Percentiles rank a stretch among this genome's conserved stretches.
phyloP scores from a whole-genome alignment of 495 filamentous ascomycete genomes.

The Lophium mytilinum region DNA sequence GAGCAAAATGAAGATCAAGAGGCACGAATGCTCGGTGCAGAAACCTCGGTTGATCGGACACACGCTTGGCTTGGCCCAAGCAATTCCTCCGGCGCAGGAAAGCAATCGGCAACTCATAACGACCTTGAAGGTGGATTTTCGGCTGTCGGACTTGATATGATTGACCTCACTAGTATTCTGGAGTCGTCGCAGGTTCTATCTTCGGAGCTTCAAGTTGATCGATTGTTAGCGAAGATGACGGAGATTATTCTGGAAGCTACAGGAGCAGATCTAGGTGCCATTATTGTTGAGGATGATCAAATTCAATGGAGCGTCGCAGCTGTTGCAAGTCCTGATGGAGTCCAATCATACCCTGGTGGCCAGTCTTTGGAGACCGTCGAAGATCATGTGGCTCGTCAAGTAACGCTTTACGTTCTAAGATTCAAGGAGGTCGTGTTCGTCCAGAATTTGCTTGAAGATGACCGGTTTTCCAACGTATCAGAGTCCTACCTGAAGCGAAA shows the following conservation, averaged over 20 bases:
- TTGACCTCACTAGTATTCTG: slow-evolving; percentile 78
- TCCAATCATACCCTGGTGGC: slow-evolving; percentile 53
- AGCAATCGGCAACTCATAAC: slow-evolving; percentile 32
- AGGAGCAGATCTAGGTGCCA: slow-evolving; percentile 71
- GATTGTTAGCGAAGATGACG: slow-evolving; percentile 78
- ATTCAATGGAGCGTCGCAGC: slow-evolving; percentile 69
- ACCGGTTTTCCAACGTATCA: slow-evolving; percentile 75
- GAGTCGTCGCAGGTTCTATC: slow-evolving; percentile 86
- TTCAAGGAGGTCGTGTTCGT: slow-evolving; percentile 80
- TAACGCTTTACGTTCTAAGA: slow-evolving; percentile 73
- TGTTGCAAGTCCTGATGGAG: slow-evolving; percentile 59
- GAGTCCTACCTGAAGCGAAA: slow-evolving; percentile 61
- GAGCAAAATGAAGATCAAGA: slow-evolving; percentile 50
- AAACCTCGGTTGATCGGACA: slow-evolving; percentile 55
- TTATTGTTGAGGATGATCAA: slow-evolving; percentile 66
- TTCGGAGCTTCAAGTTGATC: slow-evolving; percentile 76
- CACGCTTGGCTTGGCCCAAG: slow-evolving; percentile 48
- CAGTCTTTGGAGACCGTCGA: slow-evolving; percentile 56
- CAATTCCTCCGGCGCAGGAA: slow-evolving; percentile 22
- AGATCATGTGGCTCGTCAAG: slow-evolving; percentile 64
- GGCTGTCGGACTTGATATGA: slow-evolving; percentile 55
- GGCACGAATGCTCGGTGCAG: slow-evolving; percentile 36
- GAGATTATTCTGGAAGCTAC: slow-evolving; percentile 83
- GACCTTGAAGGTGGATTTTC: slow-evolving; percentile 27
- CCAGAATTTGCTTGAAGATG: slow-evolving; percentile 73